Conservation (phyloP, 257 asterid genomes). For the Solanum sitiens region DNA sequence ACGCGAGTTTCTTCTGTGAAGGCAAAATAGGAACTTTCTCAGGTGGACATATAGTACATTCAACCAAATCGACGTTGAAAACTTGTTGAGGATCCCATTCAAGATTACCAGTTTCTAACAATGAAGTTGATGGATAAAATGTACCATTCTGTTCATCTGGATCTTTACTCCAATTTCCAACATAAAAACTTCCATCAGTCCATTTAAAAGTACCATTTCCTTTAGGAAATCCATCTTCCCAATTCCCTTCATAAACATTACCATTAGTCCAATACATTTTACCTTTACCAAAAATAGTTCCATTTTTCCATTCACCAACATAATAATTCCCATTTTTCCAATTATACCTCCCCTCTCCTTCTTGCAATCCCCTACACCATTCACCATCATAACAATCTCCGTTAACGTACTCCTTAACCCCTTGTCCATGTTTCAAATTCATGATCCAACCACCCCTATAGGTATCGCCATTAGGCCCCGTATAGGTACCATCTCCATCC, state of each 20-base stretch:
- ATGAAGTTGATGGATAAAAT: slow-evolving; percentile 53
- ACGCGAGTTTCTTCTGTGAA: slow-evolving; percentile 72
- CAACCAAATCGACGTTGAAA: slow-evolving; percentile 38
- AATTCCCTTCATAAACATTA: slow-evolving; percentile 58
- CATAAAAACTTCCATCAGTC: slow-evolving; percentile 75
- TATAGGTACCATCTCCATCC: slow-evolving; percentile 85
- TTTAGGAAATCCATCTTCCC: slow-evolving; percentile 83
- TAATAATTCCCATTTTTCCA: slow-evolving; percentile 69
- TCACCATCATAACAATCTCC: slow-evolving; percentile 80
- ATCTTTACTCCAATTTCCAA: slow-evolving; percentile 75
- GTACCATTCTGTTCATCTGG: slow-evolving; percentile 68
- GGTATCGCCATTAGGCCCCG: slow-evolving; percentile 47
- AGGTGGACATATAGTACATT: slow-evolving; percentile 41
- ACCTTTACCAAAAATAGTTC: slow-evolving; percentile 57
- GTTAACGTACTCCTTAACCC: slow-evolving; percentile 45
- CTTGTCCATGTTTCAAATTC: slow-evolving; percentile 75
- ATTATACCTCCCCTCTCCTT: slow-evolving; percentile 64
- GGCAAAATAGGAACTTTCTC: slow-evolving; percentile 78
- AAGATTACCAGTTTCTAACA: slow-evolving; percentile 34
- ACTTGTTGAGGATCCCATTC: slow-evolving; percentile 85
- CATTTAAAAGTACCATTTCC: slow-evolving; percentile 61
- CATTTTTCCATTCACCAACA: slow-evolving; percentile 76
- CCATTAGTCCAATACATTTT: slow-evolving; percentile 55
- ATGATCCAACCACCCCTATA: slow-evolving; percentile 73
- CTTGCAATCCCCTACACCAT: slow-evolving; percentile 76